phyloP scores from a whole-genome alignment of 495 filamentous ascomycete species.

The Penicillium longicatenatum region DNA sequence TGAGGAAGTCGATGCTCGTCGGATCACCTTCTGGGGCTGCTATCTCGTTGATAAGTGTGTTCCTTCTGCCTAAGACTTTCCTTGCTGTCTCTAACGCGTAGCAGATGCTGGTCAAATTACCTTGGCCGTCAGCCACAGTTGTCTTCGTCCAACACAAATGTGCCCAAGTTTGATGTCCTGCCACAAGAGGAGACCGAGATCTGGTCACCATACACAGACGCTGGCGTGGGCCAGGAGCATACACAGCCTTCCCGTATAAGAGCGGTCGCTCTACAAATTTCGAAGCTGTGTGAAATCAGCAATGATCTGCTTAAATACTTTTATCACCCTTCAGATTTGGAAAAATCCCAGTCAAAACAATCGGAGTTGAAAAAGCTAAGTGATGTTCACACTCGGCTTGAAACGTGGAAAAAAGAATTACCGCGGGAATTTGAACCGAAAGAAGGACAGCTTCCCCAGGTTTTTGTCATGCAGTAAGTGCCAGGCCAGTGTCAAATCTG shows the following conservation, averaged over 20 bases:
- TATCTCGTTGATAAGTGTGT: conserved; percentile 89
- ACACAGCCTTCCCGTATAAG: conserved; percentile 82
- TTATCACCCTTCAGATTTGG: conserved; percentile 74
- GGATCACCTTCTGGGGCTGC: conserved; percentile 98
- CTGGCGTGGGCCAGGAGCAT: conserved; percentile 65
- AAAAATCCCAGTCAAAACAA: conserved; percentile 63
- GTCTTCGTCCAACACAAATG: conserved; percentile 71
- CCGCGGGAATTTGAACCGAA: conserved; percentile 86
- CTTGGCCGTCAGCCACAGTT: conserved; percentile 91
- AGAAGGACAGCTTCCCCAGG: conserved; percentile 84
- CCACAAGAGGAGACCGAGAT: conserved; percentile 80
- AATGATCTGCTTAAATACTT: conserved; percentile 87
- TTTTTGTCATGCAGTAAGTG: conserved; percentile 93
- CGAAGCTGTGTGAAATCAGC: conserved; percentile 86
- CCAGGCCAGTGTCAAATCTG: no score
- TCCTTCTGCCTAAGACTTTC: not conserved
- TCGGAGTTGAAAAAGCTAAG: conserved; percentile 91
- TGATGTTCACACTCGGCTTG: conserved; percentile 85
- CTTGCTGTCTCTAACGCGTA: conserved; percentile 19
- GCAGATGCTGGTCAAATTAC: conserved; percentile 94
- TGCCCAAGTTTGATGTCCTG: conserved; percentile 89
- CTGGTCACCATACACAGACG: conserved; percentile 91
- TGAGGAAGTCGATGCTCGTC: conserved; percentile 81
- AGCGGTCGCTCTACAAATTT: conserved; percentile 79
- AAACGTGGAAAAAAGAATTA: conserved; percentile 86